phyloP scores from a whole-genome alignment of 805 yeast species.

The Brettanomyces sp. region DNA sequence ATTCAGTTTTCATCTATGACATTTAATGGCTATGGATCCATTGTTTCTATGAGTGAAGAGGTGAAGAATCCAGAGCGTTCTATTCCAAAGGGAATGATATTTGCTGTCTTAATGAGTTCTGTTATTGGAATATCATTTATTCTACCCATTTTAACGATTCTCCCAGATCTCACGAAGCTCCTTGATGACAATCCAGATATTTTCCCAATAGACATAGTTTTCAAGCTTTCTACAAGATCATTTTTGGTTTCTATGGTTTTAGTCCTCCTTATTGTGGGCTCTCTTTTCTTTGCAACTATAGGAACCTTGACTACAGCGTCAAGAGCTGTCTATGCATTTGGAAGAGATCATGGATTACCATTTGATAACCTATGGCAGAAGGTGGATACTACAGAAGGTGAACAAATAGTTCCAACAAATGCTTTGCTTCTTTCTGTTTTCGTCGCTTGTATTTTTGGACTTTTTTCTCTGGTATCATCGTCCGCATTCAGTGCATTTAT shows the following conservation, averaged over 20 bases:
- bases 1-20: conserved; percentile 74
- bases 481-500: conserved; percentile 78
- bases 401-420: conserved; percentile 58
- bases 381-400: conserved; percentile 45
- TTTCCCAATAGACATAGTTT: conserved; percentile 72
- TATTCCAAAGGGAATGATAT: conserved; percentile 64
- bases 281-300: conserved; percentile 65
- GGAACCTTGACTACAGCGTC: conserved; percentile 78
- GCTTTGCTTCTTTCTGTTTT: conserved; percentile 58
- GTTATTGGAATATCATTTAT: conserved; percentile 66
- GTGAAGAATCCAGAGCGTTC: conserved; percentile 65
- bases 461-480: conserved; percentile 57
- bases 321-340: conserved; percentile 72
- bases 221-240: conserved; percentile 62
- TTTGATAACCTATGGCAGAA: conserved; percentile 53
- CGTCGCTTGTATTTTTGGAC: conserved; percentile 50
- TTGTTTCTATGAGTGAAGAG: conserved; percentile 76
- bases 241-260: conserved; percentile 59
- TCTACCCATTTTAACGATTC: conserved; percentile 58
- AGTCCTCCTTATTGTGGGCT: conserved; percentile 57
- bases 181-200: conserved; percentile 56
- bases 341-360: conserved; percentile 78
- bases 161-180: conserved; percentile 53
- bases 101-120: conserved; percentile 55
- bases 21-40: conserved; percentile 74